Evolutionary conservation across 345 rosid genomes (phyloP).

Genomic region (Cardiospermum halicacabum): DNA sequence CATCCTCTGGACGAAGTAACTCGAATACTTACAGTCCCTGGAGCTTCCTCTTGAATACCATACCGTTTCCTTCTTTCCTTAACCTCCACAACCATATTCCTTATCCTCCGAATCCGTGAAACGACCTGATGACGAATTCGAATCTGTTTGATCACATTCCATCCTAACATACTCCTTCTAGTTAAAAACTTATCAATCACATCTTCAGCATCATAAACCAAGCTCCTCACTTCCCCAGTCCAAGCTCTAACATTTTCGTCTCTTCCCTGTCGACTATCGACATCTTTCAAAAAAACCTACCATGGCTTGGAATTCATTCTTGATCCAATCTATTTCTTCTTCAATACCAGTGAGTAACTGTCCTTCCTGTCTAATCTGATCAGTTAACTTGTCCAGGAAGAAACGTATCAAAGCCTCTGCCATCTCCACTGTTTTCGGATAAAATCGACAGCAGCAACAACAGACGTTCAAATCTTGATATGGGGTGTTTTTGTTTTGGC

Average conservation of each 20-base stretch:
- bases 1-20: background rate
- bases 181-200: background rate
- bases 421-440: background rate
- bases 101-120: background rate
- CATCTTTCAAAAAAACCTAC: background rate
- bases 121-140: background rate
- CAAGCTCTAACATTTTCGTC: background rate
- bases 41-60: background rate
- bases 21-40: background rate
- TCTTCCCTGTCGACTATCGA: background rate
- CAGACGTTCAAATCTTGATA: background rate
- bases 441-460: background rate
- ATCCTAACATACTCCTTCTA: background rate
- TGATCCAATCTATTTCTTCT: conserved; percentile 2
- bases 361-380: background rate
- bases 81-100: background rate
- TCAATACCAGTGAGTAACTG: background rate
- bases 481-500: background rate
- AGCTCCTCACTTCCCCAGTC: background rate
- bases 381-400: background rate
- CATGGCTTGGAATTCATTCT: conserved; percentile 4
- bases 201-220: background rate
- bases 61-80: background rate
- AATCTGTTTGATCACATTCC: background rate
- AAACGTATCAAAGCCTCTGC: background rate